Conservation (phyloP, 352 stramenopile genomes). For the Globisporangium spinosum region DNA sequence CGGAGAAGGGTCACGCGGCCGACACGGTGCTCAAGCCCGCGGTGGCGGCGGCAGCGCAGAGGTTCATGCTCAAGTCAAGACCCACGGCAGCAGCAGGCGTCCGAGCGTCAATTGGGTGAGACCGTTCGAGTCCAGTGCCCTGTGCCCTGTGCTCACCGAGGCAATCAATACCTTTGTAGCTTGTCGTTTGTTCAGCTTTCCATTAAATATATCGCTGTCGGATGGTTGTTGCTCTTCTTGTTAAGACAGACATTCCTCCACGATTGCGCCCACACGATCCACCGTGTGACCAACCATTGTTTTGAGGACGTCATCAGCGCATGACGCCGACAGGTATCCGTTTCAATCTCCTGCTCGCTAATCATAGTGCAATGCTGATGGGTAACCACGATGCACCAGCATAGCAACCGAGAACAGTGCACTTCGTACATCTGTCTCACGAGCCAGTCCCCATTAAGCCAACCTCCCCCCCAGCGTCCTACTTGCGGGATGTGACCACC, state of each 20-base stretch:
- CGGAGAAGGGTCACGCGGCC: slow-evolving; percentile 17
- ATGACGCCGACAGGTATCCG: not conserved
- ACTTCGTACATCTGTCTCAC: not conserved
- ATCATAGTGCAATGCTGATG: not conserved
- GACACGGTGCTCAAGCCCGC: slow-evolving; percentile 29
- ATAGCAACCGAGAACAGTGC: not conserved
- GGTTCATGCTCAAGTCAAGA: slow-evolving; percentile 28
- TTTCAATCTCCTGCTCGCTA: not conserved
- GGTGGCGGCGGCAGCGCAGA: slow-evolving; percentile 32
- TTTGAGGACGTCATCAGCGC: not conserved
- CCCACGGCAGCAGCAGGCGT: not conserved
- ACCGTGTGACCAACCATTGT: not conserved
- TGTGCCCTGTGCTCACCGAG: not conserved
- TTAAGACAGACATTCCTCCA: not conserved
- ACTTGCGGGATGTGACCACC: not conserved
- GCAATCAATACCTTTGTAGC: not conserved
- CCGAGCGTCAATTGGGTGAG: slow-evolving; percentile 13
- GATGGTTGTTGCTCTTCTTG: not conserved
- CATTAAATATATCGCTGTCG: not conserved
- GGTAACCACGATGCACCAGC: not conserved
- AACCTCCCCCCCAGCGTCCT: not conserved
- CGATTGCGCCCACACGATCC: no score
- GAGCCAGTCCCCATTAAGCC: not conserved
- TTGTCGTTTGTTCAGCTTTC: not conserved
- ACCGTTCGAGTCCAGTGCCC: not conserved